Evolutionary conservation across 176 grass and related monocot species (phyloP), one percentile per base, ranked within the genome.

Genomic region (Alloteropsis semialata): DNA sequence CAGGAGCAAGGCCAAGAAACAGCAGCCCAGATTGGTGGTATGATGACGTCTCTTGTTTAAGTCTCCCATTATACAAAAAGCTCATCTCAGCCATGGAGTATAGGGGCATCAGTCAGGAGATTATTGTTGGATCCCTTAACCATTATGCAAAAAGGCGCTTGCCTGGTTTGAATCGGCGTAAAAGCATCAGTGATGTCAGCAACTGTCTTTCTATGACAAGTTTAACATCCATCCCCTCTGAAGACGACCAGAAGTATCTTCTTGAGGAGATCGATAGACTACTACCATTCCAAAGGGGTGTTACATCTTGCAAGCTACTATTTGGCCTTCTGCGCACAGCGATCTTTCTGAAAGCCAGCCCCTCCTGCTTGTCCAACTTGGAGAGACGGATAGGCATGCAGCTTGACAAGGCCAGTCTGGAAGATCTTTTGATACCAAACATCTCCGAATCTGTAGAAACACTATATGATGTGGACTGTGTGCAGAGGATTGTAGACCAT

Each of bases 351-450:
- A 91, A 83, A 85, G 95, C 86, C 32, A 91, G 84, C 53, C 22
- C 82, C 9, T 86, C 83, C 54, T 92, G 90, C 7, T 1, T 94
- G 28, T 94, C 86, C 17, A 94, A 97, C 86, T 87, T 97, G 84
- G 95, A 97, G 86, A 94, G 92, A 61, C 86, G 92, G 65, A 94
- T 94, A 77, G 88, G 95, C 37, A 81, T 89, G 80, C 95, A 97
- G 83, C 86, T 97, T 50, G 90, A 97, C 21, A 83, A 92, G 84
- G 92, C 95, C n/a, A 85, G 81, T 72, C 81, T 92, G 88, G 95
- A 91, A 41, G 95, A 97, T 84, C 74, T 97, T 78, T 82, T 97
- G 74, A 89, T 97, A 85, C 81, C 92, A 61, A 97, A 92, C 64
- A 82, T 94, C 29, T 92, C 90, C 18, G 88, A 85, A 22, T 92